Conservation (phyloP, 2,329 filamentous ascomycete genomes). For the Trichoderma koningii region DNA sequence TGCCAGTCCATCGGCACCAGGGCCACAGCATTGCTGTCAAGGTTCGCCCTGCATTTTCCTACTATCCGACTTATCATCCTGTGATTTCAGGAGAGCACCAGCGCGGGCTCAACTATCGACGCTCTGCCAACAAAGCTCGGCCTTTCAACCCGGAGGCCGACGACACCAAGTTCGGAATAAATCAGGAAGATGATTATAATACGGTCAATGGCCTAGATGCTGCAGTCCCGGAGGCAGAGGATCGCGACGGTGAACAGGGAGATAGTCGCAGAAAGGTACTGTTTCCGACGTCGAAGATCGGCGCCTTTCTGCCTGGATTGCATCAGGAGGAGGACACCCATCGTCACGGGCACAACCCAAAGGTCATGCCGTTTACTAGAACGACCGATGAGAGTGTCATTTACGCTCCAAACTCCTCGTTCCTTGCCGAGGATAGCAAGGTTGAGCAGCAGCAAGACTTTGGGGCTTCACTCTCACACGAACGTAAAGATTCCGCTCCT, state of each 20-base stretch:
- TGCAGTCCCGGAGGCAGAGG: neutral
- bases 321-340: neutral
- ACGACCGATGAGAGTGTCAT: neutral
- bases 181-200: neutral
- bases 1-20: conserved; percentile 28
- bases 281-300: conserved; percentile 24
- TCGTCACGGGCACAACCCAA: neutral
- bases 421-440: neutral
- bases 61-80: conserved; percentile 27
- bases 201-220: neutral
- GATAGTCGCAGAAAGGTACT: neutral
- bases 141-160: conserved; percentile 28
- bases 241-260: neutral
- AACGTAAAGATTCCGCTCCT: neutral
- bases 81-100: neutral
- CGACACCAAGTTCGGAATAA: neutral
- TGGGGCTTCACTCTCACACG: neutral
- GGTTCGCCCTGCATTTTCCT: conserved; percentile 33
- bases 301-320: conserved; percentile 12
- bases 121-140: conserved; percentile 30
- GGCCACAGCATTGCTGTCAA: conserved; percentile 35
- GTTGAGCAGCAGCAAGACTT: neutral
- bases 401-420: neutral
- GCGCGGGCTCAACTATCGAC: conserved; percentile 17
- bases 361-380: conserved; percentile 21